Base-by-base conservation (phyloP, 1,139 yeast species). In the Candida smagusa region DNA sequence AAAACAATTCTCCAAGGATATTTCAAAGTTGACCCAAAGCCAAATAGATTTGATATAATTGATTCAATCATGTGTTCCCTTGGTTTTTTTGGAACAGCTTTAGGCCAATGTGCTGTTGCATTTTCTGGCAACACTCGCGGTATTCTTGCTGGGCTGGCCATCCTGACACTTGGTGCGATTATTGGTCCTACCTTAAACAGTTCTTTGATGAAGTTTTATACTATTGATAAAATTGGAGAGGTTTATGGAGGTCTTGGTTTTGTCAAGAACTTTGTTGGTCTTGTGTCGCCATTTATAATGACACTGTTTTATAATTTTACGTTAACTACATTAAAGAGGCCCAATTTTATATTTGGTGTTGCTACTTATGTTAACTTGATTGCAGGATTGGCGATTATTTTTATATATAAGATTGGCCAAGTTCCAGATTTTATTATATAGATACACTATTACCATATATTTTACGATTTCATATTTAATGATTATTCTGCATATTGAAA, bases 241-340 rank as follows among this genome's bases (percentile, higher is more conserved):
- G 63, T 73, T 38, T 74, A 74, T 52, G 81, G 80, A 2, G 77
- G 74, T 2, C 53, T 76, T 40, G 74, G 80, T 0, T 48, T 75
- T 28, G 48, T 73, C 11, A 61, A 71, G 47, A 73, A 72, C 38
- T 34, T 64, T 2, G 54, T 67, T 3, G 54, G 58, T 51, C 48
- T 74, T 13, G 40, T 66, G 3, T 48, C 61, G 1, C 81, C 81
- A 0, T 53, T 69, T 8, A 12, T 60, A 0, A 49, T 72, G 34
- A 52, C 74, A 29, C 56, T 59, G n/a, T 35, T 73, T 13, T 77
- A 75, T 51, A 66, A 45, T 32, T 38, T 22, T 28, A 34, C 41
- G 8, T 32, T 46, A 28, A 27, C 34, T 5, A 16, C 19, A 16
- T 39, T 37, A 40, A 32, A 31, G n/a, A 19, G 22, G 25, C 47